These are phyloP conservation scores for Suillus variegatus DNA, from an alignment of 768 basidiomycete species.

Conservation along the genomic window DNA sequence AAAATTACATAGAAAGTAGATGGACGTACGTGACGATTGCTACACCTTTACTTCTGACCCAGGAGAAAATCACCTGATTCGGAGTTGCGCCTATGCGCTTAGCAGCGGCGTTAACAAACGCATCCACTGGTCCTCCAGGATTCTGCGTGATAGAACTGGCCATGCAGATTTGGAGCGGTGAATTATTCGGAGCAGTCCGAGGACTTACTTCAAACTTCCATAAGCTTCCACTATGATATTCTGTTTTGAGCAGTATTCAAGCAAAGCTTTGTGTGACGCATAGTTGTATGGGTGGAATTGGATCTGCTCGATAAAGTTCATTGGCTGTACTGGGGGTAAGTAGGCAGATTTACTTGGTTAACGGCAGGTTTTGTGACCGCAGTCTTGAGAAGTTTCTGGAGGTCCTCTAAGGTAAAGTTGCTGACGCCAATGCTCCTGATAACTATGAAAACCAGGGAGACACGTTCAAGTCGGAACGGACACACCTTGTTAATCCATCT, in stretches of 20 bases:
- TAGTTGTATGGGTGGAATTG: slow-evolving; percentile 73
- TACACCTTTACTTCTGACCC: slow-evolving; percentile 67
- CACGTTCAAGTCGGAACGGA: not conserved
- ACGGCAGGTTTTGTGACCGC: slow-evolving; percentile 63
- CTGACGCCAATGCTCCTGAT: slow-evolving; percentile 72
- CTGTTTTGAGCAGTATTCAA: slow-evolving; percentile 54
- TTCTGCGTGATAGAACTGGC: slow-evolving; percentile 57
- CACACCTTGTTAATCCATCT: slow-evolving; percentile 35
- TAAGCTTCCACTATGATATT: slow-evolving; percentile 68
- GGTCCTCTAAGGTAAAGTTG: slow-evolving; percentile 57
- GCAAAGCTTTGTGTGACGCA: slow-evolving; percentile 54
- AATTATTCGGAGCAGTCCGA: slow-evolving; percentile 31
- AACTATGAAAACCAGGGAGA: not conserved
- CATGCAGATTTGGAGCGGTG: slow-evolving; percentile 10
- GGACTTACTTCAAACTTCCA: slow-evolving; percentile 55
- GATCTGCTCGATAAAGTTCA: slow-evolving; percentile 42
- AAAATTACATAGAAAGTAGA: not conserved
- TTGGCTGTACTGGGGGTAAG: not conserved
- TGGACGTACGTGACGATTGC: slow-evolving; percentile 61
- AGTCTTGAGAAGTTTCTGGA: slow-evolving; percentile 51
- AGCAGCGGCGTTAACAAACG: slow-evolving; percentile 52
- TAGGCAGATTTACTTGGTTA: slow-evolving; percentile 54
- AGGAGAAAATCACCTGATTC: slow-evolving; percentile 67
- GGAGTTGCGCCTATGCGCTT: slow-evolving; percentile 54
- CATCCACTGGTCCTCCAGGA: slow-evolving; percentile 68